Evolutionary conservation across 1,284 basidiomycete genomes (phyloP).

Genomic region (Boletellus sp.): DNA sequence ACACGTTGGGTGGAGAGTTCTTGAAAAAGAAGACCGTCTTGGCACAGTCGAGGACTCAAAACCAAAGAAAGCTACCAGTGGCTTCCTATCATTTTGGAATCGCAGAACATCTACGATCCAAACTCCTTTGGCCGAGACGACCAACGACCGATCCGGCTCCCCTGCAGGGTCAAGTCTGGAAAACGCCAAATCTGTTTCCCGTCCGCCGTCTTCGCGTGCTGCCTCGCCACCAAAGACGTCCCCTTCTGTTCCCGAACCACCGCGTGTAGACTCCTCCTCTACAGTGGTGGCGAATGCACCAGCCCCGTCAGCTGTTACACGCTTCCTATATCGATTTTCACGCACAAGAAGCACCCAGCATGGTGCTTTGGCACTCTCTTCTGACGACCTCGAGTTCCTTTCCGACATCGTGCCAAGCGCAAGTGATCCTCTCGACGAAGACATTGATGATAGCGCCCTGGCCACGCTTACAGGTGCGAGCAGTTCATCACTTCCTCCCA

Average conservation of each 20-base stretch:
- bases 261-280: conserved; percentile 12
- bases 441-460: conserved; percentile 34
- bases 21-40: conserved; percentile 41
- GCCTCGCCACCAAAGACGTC: conserved; percentile 24
- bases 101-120: conserved; percentile 37
- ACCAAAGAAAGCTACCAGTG: conserved; percentile 47
- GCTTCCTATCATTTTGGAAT: conserved; percentile 69
- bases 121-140: conserved; percentile 8
- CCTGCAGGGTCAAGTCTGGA: conserved; percentile 37
- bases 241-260: conserved; percentile 8
- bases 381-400: conserved; percentile 72
- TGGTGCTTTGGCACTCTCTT: conserved; percentile 58
- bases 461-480: conserved; percentile 40
- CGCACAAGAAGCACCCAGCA: conserved; percentile 42
- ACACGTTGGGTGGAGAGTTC: conserved; percentile 62
- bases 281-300: conserved; percentile 21
- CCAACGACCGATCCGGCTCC: conserved; percentile 26
- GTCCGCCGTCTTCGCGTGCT: conserved; percentile 15
- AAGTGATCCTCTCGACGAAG: conserved; percentile 39
- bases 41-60: conserved; percentile 33
- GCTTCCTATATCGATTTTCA: conserved; percentile 68
- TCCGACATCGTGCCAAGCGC: conserved; percentile 65
- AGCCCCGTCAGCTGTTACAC: conserved; percentile 60
- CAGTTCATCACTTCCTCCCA: conserved; percentile 42
- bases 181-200: conserved; percentile 16